Conservation (phyloP, 2,329 filamentous ascomycete species). For the Fusarium penzigii region DNA sequence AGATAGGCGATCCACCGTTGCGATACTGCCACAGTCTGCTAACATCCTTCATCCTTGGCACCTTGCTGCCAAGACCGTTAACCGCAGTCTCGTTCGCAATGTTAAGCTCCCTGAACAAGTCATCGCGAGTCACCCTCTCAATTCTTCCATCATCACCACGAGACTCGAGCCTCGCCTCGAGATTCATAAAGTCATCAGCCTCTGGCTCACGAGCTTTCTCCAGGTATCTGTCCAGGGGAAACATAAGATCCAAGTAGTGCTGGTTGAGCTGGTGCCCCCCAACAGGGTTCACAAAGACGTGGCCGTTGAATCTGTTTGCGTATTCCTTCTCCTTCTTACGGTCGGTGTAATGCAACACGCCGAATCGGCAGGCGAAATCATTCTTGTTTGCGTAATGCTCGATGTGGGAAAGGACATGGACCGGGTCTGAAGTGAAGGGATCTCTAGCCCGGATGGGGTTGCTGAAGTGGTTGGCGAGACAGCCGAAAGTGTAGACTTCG, state of each 20-base stretch:
- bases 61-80: not conserved
- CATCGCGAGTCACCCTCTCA: slow-evolving; percentile 1
- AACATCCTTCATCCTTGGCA: slow-evolving; percentile 4
- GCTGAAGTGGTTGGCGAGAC: slow-evolving; percentile 18
- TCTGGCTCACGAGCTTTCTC: not conserved
- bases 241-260: slow-evolving; percentile 17
- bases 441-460: slow-evolving; percentile 11
- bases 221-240: slow-evolving; percentile 3
- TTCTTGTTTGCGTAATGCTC: slow-evolving; percentile 16
- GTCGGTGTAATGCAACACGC: slow-evolving; percentile 8
- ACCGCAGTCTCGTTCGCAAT: not conserved
- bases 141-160: slow-evolving; percentile 2
- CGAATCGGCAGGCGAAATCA: slow-evolving; percentile 12
- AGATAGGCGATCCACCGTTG: not conserved
- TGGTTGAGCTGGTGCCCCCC: slow-evolving; percentile 20
- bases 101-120: not conserved
- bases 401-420: slow-evolving; percentile 8
- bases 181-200: slow-evolving; percentile 9
- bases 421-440: not conserved
- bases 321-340: slow-evolving; percentile 2
- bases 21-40: not conserved
- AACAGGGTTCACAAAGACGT: slow-evolving; percentile 12
- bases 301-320: slow-evolving; percentile 17
- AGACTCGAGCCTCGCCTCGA: not conserved
- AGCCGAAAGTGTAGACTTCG: slow-evolving; percentile 18